Evolutionary conservation across 2,329 filamentous ascomycete genomes (phyloP).

Genomic region (Cladophialophora exuberans): DNA sequence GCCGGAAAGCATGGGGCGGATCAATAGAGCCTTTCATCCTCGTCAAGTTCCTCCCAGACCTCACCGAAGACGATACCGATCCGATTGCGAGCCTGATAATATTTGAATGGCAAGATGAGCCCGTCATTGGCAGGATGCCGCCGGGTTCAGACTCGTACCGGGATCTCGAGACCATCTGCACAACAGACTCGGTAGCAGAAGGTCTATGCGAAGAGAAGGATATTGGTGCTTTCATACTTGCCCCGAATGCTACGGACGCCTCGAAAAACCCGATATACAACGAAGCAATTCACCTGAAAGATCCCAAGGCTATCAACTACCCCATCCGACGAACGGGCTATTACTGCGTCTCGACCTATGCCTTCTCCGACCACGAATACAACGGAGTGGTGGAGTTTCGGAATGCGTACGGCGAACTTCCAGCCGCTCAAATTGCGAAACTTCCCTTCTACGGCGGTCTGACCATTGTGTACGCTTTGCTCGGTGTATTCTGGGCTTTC

Average conservation of each 20-base stretch:
- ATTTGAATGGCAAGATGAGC: slow-evolving; percentile 90
- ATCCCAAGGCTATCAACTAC: slow-evolving; percentile 74
- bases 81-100: slow-evolving; percentile 82
- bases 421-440: slow-evolving; percentile 94
- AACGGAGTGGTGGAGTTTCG: slow-evolving; percentile 85
- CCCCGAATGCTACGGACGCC: slow-evolving; percentile 71
- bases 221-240: slow-evolving; percentile 81
- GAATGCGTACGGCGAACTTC: slow-evolving; percentile 94
- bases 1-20: slow-evolving; percentile 84
- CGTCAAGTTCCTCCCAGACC: slow-evolving; percentile 68
- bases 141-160: slow-evolving; percentile 60
- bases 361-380: slow-evolving; percentile 70
- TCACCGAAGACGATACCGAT: slow-evolving; percentile 65
- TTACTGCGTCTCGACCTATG: slow-evolving; percentile 85
- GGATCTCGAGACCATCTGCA: slow-evolving; percentile 74
- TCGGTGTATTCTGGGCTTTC: slow-evolving; percentile 88
- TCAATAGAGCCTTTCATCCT: slow-evolving; percentile 86
- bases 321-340: slow-evolving; percentile 88
- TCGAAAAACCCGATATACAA: slow-evolving; percentile 76
- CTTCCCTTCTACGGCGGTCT: slow-evolving; percentile 95
- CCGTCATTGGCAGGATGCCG: slow-evolving; percentile 72
- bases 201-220: slow-evolving; percentile 76
- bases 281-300: slow-evolving; percentile 78
- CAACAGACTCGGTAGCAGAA: slow-evolving; percentile 67
- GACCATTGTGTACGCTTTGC: slow-evolving; percentile 88